Percentiles rank a stretch among this genome's conserved stretches.
Conservation (phyloP, 2,329 filamentous ascomycete species). For the Thielaviopsis populi region DNA sequence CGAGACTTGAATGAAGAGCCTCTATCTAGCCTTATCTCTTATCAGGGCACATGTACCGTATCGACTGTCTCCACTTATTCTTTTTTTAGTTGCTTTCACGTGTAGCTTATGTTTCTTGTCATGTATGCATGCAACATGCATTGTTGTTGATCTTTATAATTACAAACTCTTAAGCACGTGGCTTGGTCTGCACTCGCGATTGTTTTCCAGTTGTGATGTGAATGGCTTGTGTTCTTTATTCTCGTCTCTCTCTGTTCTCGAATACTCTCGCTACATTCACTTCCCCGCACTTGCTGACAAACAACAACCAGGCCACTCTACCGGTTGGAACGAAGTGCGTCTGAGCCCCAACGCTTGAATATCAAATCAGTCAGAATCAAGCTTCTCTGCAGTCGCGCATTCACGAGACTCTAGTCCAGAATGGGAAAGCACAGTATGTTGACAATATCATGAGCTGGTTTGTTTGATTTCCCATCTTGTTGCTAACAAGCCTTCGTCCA, state of each 20-base stretch:
- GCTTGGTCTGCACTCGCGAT: not conserved
- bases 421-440: slow-evolving; percentile 28
- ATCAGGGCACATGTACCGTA: not conserved
- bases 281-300: not conserved
- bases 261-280: not conserved
- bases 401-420: not conserved
- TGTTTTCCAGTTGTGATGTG: not conserved
- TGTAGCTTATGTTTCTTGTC: not conserved
- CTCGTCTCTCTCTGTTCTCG: not conserved
- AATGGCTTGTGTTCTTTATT: not conserved
- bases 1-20: not conserved
- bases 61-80: not conserved
- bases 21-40: not conserved
- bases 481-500: not conserved
- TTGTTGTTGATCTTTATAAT: not conserved
- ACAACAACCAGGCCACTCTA: not conserved
- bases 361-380: not conserved
- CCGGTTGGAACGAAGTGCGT: no score
- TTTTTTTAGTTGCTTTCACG: not conserved
- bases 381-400: not conserved
- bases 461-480: not conserved
- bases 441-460: not conserved
- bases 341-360: no score
- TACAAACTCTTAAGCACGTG: not conserved
- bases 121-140: not conserved